Base-by-base conservation (phyloP, 2,329 filamentous ascomycete species). In the Talaromyces sp. region DNA sequence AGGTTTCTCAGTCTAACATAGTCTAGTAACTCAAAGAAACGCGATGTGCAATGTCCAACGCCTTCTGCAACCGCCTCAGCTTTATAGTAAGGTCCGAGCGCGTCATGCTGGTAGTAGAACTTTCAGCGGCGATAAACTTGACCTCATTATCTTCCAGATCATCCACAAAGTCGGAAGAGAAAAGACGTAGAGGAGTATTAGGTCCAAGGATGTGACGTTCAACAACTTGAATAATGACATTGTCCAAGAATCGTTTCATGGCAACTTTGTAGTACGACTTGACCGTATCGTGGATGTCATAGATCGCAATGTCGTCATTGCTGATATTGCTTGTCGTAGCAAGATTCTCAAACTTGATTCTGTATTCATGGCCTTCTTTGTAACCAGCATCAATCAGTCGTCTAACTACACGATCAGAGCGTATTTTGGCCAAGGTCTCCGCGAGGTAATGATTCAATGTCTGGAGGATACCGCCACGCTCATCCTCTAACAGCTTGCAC, bases 241-340 rank as follows among this genome's bases (percentile, higher is more conserved):
- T 83, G 69, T 91, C 88, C 2, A 87, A 81, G 65, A 90, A 89
- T 0, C 87, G 83, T 70, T 85, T 84, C n/a, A 80, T 79, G 0
- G 86, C 80, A 1, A 89, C 83, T 37, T 85, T 81, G 77, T 91
- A 90, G 73, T 88, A 91, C 1, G 83, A 80, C 33, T 81, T 73
- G 0, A 91, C 77, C 0, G 85, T 83, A 64, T 90, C 84, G 61
- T 89, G 85, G 3, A 90, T 83, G 10, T 87, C 81, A 39, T 84
- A 78, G 1, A 81, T 69, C 0, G 76, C 75, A 33, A 82, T 74
- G 1, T 81, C 71, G 0, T 77, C 74, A 52, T 79, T 82, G 68
- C 73, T 76, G 59, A 77, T 70, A 33, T 69, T 65, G 9, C 71
- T 62, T 1, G 7, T 66, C 27, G 69, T 31, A 11, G 22, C 11